Base-by-base conservation (phyloP, 176 grass and related monocot species). In the Lolium rigidum region DNA sequence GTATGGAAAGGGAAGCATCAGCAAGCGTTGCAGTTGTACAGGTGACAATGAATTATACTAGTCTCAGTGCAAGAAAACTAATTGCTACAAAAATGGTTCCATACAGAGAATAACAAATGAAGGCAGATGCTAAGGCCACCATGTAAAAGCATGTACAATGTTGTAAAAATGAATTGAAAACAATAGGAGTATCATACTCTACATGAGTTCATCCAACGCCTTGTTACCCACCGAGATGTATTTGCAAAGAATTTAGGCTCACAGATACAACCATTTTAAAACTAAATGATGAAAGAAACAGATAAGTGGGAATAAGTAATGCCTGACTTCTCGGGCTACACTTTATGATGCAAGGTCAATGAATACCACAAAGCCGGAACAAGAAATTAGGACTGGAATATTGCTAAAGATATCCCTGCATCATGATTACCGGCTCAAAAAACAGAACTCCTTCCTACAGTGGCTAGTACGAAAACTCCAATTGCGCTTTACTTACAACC, bases 1-100 rank as follows among this genome's bases (percentile, higher is more conserved):
- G 26, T 76, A 80, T 16, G 1, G 2, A 73, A 28, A 66, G 20
- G 66, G 79, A 55, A 61, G 2, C 21, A 73, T 83, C 84, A 90
- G 57, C 46, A 87, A 74, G 43, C 12, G 25, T 79, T 66, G 59
- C n/a, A 58, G 69, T 43, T 55, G 51, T 57, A n/a, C 26, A 74
- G 56, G 37, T 25, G 46, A 25, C 50, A 1, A 70, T 78, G 66
- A 66, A 57, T 78, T 73, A 37, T 74, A 73, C 14, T 22, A 47
- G 77, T 47, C 31, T 37, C 58, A 4, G 20, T 9, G 47, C 3
- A 78, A 72, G 56, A 69, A 64, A 71, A 35, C 4, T 59, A 61
- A 63, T 79, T 17, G 4, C 9, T 77, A 69, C 0, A 51, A 70
- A 60, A 69, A n/a, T 44, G 20, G 49, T 43, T 9, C 12, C 3